Conservation (phyloP, 257 asterid genomes). For the Jaltomata sinuosa region DNA sequence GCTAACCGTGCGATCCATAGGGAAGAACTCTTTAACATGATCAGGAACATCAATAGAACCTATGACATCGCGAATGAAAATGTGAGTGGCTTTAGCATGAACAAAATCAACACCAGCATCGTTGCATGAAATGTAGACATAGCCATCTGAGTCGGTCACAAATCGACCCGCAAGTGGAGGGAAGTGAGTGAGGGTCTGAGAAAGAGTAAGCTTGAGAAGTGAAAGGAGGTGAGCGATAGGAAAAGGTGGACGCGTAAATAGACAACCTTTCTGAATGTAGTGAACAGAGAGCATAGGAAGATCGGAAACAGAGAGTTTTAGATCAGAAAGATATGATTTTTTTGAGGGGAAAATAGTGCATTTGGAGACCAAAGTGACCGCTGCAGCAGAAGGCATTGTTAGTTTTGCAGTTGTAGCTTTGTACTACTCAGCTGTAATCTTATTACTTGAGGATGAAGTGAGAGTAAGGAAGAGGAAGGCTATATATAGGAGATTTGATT, state of each 20-base stretch:
- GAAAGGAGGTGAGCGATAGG: constrained; percentile 29
- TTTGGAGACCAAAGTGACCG: constrained; percentile 19
- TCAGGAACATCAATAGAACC: constrained; percentile 25
- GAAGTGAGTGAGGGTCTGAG: constrained; percentile 38
- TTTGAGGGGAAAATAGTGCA: constrained; percentile 32
- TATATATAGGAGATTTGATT: too few species aligned
- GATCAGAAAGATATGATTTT: constrained; percentile 22
- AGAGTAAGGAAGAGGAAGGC: too few species aligned
- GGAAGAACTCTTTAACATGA: constrained; percentile 31
- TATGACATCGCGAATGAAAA: constrained; percentile 29
- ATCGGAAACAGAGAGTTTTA: constrained; percentile 60
- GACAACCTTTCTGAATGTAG: constrained; percentile 63
- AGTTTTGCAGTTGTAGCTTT: too few species aligned
- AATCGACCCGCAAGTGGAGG: constrained; percentile 75
- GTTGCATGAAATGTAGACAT: constrained; percentile 46
- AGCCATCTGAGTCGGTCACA: constrained; percentile 37
- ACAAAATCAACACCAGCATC: constrained; percentile 49
- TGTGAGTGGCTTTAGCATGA: constrained; percentile 26
- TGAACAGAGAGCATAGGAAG: constrained; percentile 79
- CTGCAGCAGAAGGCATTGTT: constrained; percentile 23
- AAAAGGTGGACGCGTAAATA: constrained; percentile 29
- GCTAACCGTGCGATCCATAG: constrained; percentile 40
- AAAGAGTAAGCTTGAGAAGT: constrained; percentile 19
- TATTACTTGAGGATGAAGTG: too few species aligned
- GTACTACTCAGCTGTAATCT: not conserved